Conservation (phyloP, 2,329 filamentous ascomycete genomes). For the Byssoonygena ceratinophila region DNA sequence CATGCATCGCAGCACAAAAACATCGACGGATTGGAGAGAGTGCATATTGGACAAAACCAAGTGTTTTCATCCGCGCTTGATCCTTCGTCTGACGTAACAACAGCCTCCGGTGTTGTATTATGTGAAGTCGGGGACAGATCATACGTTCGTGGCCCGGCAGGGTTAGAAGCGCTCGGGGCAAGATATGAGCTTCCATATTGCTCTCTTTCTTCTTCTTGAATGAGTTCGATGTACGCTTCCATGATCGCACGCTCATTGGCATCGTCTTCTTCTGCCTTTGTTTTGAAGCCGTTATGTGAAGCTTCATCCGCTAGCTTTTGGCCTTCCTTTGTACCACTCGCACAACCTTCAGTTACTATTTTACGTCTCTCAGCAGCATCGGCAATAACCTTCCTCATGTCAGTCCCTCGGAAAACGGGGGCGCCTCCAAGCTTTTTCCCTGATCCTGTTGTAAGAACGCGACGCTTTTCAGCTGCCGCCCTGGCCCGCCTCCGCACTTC, state of each 20-base stretch:
- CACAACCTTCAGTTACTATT: conserved; percentile 62
- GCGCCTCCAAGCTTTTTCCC: conserved; percentile 64
- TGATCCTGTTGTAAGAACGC: conserved; percentile 47
- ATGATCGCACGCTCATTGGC: conserved; percentile 81
- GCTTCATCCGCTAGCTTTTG: conserved; percentile 58
- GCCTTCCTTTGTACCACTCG: conserved; percentile 56
- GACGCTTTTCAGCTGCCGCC: conserved; percentile 61
- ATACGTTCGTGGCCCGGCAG: conserved; percentile 36
- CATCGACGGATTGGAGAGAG: conserved; percentile 50
- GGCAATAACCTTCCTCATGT: conserved; percentile 62
- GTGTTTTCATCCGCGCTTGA: conserved; percentile 28
- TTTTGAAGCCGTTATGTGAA: conserved; percentile 63
- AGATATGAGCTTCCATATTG: conserved; percentile 49
- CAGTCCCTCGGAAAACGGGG: conserved; percentile 46
- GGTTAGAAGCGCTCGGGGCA: conserved; percentile 43
- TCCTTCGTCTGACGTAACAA: neutral
- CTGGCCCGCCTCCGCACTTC: conserved; percentile 68
- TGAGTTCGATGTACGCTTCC: conserved; percentile 73
- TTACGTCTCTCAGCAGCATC: conserved; percentile 60
- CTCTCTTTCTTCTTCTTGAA: conserved; percentile 64
- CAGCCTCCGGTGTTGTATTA: conserved; percentile 20
- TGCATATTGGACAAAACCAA: conserved; percentile 53
- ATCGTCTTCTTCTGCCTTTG: conserved; percentile 75
- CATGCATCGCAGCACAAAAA: conserved; percentile 53
- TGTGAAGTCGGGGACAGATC: conserved; percentile 21